Base-by-base conservation (phyloP, 2,329 filamentous ascomycete genomes). In the Bisporella sp. region DNA sequence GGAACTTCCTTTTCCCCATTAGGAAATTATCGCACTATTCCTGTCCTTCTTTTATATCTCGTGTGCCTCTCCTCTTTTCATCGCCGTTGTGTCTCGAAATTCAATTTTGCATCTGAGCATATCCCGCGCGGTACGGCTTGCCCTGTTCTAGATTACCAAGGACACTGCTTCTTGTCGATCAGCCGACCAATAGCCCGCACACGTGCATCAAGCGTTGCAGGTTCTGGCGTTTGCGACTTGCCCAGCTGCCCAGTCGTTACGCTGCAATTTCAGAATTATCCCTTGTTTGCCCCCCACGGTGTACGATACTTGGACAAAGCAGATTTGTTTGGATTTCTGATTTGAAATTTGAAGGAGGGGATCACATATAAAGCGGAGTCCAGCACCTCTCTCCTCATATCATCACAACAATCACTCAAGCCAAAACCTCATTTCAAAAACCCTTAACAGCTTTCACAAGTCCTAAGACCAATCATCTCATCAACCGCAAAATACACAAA, bases 1-100 rank as follows among this genome's bases (percentile, higher is more conserved):
- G 31, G 41, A 55, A 37, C 39, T 49, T 54, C 47, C 51, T 41
- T 54, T 59, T 28, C 55, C 53, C 52, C 54, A 49, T 58, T 56
- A 6, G 57, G 58, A 50, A 55, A 52, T 45, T 40, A 44, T 44
- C 12, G n/a, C 11, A 5, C 11, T 31, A 32, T 9, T 32, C 43
- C 13, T 32, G 13, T 45, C 8, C 8, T 45, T 8, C 28, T 32
- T 32, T 32, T 5, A 12, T 11, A 30, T 45, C 11, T 7, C 29
- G 12, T 32, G 5, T 44, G 41, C 5, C 28, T 4, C 43, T 45
- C 6, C 11, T 31, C 9, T 7, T 11, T 5, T 31, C 12, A 45
- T 31, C 43, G 9, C 12, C 11, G 21, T 11, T 12, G 13, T 9
- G 31, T 31, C 21, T 21, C 21, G 21, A 21, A 2, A 30, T n/a